These are phyloP conservation scores for Talaromyces thailandensis DNA, from an alignment of 495 filamentous ascomycete species.

Conservation along the genomic window DNA sequence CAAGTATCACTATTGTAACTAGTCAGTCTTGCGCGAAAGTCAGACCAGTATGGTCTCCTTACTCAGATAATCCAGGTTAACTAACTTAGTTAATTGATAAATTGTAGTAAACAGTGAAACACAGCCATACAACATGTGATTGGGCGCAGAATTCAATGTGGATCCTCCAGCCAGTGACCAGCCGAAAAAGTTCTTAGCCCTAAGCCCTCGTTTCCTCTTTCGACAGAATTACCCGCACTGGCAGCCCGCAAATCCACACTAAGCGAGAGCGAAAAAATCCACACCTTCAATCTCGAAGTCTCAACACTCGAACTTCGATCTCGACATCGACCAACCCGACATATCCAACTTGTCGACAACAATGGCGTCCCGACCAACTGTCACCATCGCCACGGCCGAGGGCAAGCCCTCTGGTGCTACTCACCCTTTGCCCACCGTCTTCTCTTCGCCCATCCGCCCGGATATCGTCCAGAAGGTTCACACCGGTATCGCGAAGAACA, in stretches of 20 bases:
- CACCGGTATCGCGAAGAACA: conserved; percentile 99
- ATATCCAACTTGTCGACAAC: conserved; percentile 36
- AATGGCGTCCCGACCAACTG: conserved; percentile 92
- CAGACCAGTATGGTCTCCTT: too few relatives aligned
- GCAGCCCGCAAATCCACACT: conserved; percentile 5
- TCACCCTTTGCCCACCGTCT: conserved; percentile 86
- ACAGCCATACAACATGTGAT: too few relatives aligned
- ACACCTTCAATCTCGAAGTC: conserved; percentile 29
- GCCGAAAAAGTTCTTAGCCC: not conserved
- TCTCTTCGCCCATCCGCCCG: conserved; percentile 90
- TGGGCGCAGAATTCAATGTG: not conserved
- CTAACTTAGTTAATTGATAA: not conserved
- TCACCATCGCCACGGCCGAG: conserved; percentile 88
- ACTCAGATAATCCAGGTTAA: not conserved
- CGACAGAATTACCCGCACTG: not conserved
- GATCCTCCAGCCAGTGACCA: not conserved
- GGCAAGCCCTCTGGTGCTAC: conserved; percentile 81
- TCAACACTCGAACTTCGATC: conserved; percentile 18
- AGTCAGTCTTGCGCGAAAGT: not conserved
- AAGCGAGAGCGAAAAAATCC: conserved; percentile 42
- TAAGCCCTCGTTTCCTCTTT: conserved; percentile 7
- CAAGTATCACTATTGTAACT: not conserved
- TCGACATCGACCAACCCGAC: conserved; percentile 29
- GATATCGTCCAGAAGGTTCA: conserved; percentile 97
- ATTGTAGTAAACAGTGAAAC: not conserved